These are phyloP conservation scores for Emmonsiellopsis sp. DNA, from an alignment of 2,329 filamentous ascomycete genomes.

Conservation along the genomic window DNA sequence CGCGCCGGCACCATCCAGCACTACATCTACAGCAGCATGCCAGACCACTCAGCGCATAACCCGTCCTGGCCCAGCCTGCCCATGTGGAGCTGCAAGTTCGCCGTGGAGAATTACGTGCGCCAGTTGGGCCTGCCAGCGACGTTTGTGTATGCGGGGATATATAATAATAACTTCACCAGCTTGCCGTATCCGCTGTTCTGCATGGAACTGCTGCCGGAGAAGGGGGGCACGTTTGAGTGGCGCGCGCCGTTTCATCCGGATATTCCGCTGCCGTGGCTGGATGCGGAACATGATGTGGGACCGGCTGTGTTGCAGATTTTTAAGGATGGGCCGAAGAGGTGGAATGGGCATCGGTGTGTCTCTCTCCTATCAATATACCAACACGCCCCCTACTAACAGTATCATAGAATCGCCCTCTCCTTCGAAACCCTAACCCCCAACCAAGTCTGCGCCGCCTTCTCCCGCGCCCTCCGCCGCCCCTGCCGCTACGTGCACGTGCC, in stretches of 20 bases:
- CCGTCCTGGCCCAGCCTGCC: slow-evolving; percentile 71
- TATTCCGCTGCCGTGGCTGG: slow-evolving; percentile 84
- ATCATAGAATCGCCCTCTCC: slow-evolving; percentile 66
- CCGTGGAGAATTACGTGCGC: slow-evolving; percentile 83
- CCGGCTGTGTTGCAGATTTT: slow-evolving; percentile 88
- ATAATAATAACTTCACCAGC: slow-evolving; percentile 98
- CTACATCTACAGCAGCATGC: slow-evolving; percentile 96
- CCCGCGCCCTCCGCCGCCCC: slow-evolving; percentile 64
- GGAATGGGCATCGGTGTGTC: slow-evolving; percentile 61
- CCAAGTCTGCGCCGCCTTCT: slow-evolving; percentile 75
- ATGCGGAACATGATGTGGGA: slow-evolving; percentile 92
- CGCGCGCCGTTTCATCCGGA: slow-evolving; percentile 88
- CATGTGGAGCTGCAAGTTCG: slow-evolving; percentile 86
- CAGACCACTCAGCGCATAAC: slow-evolving; percentile 77
- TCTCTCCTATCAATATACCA: neutral
- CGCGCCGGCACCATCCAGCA: slow-evolving; percentile 69
- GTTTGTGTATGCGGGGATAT: slow-evolving; percentile 93
- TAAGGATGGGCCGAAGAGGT: slow-evolving; percentile 82
- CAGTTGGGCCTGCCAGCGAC: slow-evolving; percentile 76
- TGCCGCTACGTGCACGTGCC: slow-evolving; percentile 70
- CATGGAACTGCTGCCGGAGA: slow-evolving; percentile 68
- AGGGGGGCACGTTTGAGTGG: slow-evolving; percentile 73
- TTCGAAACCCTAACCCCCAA: slow-evolving; percentile 80
- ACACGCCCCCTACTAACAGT: slow-evolving; percentile 4
- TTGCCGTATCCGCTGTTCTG: slow-evolving; percentile 88